Evolutionary conservation across 2,329 filamentous ascomycete species (phyloP).

Genomic region (Curvularia spicifera): DNA sequence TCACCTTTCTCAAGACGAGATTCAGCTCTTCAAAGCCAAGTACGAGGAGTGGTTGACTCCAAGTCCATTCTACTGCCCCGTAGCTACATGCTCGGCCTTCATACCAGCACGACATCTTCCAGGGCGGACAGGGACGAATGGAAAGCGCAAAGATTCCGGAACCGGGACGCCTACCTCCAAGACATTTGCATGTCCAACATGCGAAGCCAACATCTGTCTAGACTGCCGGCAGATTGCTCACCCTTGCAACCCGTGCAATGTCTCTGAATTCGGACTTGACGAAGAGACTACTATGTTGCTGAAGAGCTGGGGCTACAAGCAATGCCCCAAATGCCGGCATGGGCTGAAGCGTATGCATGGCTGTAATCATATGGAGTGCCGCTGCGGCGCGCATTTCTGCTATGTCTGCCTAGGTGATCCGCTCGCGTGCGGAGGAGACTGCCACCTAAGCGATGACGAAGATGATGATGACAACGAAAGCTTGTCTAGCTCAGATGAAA

Average conservation of each 20-base stretch:
- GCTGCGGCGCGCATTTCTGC: conserved; percentile 60
- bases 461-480: conserved; percentile 28
- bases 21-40: conserved; percentile 49
- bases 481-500: conserved; percentile 14
- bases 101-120: conserved; percentile 46
- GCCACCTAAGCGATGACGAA: conserved; percentile 32
- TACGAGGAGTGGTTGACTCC: conserved; percentile 57
- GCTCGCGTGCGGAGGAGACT: conserved; percentile 39
- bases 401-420: conserved; percentile 52
- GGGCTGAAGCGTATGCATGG: conserved; percentile 58
- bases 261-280: conserved; percentile 42
- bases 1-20: conserved; percentile 47
- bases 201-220: conserved; percentile 52
- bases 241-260: conserved; percentile 43
- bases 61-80: conserved; percentile 58
- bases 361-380: conserved; percentile 57
- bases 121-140: conserved; percentile 13
- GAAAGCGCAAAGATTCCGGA: conserved; percentile 37
- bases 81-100: conserved; percentile 57
- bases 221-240: conserved; percentile 55
- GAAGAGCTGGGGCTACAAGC: conserved; percentile 55
- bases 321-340: conserved; percentile 58
- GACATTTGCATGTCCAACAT: conserved; percentile 54
- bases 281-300: conserved; percentile 49
- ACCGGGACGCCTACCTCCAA: conserved; percentile 31